A percentile compares a stretch with the other conserved stretches of the same genome.
These are phyloP conservation scores for Oryza nivara DNA, from an alignment of 176 grass and related monocot species.

Conservation along the genomic window DNA sequence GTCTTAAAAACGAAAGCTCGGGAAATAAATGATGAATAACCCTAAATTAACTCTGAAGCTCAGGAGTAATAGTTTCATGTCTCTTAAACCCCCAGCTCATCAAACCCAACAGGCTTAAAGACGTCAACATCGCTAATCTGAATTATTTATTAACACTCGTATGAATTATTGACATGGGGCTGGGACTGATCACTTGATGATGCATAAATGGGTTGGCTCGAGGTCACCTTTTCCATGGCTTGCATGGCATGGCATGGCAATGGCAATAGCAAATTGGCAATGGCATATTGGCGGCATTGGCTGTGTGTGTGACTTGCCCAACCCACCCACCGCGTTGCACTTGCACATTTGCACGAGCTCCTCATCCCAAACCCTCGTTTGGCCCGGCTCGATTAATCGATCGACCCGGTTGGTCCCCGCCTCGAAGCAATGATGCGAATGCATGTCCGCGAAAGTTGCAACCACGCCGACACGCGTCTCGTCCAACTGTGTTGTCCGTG, in stretches of 20 bases:
- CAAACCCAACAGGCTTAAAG: too few relatives aligned
- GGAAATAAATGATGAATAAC: too few relatives aligned
- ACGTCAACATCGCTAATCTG: too few relatives aligned
- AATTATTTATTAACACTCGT: too few relatives aligned
- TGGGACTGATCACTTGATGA: not conserved
- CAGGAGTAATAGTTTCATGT: too few relatives aligned
- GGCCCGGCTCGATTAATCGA: not conserved
- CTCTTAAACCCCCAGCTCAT: too few relatives aligned
- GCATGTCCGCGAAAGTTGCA: not conserved
- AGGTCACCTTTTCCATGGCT: constrained; percentile 9
- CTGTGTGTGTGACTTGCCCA: not conserved
- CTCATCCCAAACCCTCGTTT: not conserved
- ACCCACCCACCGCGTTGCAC: not conserved
- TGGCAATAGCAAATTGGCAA: not conserved
- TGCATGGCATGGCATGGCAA: not conserved
- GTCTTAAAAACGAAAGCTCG: too few relatives aligned
- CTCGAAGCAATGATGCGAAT: not conserved
- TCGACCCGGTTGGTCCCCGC: not conserved
- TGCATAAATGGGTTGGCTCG: constrained; percentile 13
- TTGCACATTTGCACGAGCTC: not conserved
- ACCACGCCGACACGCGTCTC: not conserved
- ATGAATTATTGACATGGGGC: not conserved
- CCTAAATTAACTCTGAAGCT: too few relatives aligned
- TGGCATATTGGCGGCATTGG: too few relatives aligned
- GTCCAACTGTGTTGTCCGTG: not conserved